Evolutionary conservation across 2,329 filamentous ascomycete genomes (phyloP), one percentile per base, ranked within the genome.

Genomic region (Furcasterigmium sp.): DNA sequence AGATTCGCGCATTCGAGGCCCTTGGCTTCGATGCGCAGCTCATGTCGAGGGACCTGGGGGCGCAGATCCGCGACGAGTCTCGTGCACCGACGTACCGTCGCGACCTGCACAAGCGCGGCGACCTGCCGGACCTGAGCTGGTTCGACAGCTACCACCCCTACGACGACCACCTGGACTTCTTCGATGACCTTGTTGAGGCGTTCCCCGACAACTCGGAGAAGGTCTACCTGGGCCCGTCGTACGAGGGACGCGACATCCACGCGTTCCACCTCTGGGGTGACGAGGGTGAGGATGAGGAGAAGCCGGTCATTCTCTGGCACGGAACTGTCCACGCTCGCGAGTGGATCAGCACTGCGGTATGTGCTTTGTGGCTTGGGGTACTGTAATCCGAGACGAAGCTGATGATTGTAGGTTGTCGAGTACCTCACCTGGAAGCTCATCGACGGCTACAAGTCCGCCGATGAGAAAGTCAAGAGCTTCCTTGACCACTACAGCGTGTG

Each of bases 401-500:
- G n/a, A 26, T 8, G 8, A 11, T 11, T n/a, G 18, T 51, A 63
- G 58, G 57, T 52, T 38, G 49, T 55, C 43, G 53, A 38, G 41
- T 52, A 61, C 23, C 56, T 63, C 25, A 39, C 48, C 11, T 32
- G 51, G 19, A 60, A 67, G 21, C 60, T 78, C 38, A 59, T 78
- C 20, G 59, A 59, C 23, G 65, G 66, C 19, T 73, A 75, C 48
- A 54, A 52, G 32, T 62, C 57, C 18, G 45, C 46, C 20, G 62
- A 67, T 40, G 49, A 54, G 3, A 52, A 61, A 6, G 61, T 69
- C 6, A 65, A 62, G 26, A 56, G 59, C 5, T 71, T 73, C 50
- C 64, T 80, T 30, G 67, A 80, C 55, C 72, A 68, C 30, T 80
- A 77, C 51, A 76, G 81, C 55, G 81, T 76, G 51, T 80, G 76